Conservation (phyloP, 805 yeast species). For the Starmera caribaea region DNA sequence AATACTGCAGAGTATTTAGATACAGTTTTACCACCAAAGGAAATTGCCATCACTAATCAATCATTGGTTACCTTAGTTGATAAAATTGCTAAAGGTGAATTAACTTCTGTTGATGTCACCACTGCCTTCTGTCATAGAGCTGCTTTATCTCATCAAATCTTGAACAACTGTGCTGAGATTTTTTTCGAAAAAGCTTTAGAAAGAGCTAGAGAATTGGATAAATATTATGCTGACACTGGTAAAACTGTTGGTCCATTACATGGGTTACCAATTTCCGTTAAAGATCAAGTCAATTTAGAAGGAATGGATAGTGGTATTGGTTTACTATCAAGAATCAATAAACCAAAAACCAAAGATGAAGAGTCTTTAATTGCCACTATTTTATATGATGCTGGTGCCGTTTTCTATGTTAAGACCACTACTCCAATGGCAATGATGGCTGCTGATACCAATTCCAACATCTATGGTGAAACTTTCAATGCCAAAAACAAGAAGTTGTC, state of each 20-base stretch:
- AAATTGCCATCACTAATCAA: slow-evolving; percentile 1
- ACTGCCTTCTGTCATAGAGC: slow-evolving; percentile 49
- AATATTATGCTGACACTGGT: slow-evolving; percentile 32
- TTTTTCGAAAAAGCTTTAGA: slow-evolving; percentile 48
- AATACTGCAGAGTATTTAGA: slow-evolving; percentile 2
- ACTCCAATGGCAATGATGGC: slow-evolving; percentile 70
- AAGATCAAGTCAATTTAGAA: slow-evolving; percentile 31
- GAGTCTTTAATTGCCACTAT: slow-evolving; percentile 12
- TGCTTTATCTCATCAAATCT: slow-evolving; percentile 43
- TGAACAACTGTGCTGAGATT: slow-evolving; percentile 21
- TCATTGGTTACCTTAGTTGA: neutral
- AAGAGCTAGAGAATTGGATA: slow-evolving; percentile 44
- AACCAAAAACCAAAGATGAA: slow-evolving; percentile 3
- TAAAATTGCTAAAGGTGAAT: neutral
- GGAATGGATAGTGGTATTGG: slow-evolving; percentile 17
- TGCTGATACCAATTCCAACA: slow-evolving; percentile 49
- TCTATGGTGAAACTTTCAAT: slow-evolving; percentile 51
- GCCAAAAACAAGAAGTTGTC: slow-evolving; percentile 49
- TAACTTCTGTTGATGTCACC: neutral
- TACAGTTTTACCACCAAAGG: slow-evolving; percentile 2
- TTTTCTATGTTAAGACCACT: slow-evolving; percentile 53
- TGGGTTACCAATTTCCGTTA: slow-evolving; percentile 53
- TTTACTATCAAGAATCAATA: slow-evolving; percentile 6
- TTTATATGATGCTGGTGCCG: slow-evolving; percentile 29
- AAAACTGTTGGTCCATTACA: slow-evolving; percentile 51